phyloP scores from a whole-genome alignment of 75 land plant genomes.

The Selaginella moellendorffii region DNA sequence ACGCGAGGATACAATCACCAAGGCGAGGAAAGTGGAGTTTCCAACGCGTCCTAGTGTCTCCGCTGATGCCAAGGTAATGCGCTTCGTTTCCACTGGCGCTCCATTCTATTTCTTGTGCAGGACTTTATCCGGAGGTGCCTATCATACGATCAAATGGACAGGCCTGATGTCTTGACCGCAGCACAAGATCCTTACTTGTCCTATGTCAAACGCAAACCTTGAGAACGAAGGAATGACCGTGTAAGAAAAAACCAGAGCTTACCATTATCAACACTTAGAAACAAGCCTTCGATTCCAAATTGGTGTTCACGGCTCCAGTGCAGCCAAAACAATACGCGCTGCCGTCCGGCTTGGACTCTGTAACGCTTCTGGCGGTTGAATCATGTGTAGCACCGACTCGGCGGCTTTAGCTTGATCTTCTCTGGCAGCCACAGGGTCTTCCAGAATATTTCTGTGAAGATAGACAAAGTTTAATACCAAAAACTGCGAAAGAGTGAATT shows the following conservation, averaged over 20 bases:
- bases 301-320: no score
- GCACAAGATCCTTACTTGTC: conserved; percentile 85
- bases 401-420: not conserved
- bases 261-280: no score
- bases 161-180: conserved; percentile 80
- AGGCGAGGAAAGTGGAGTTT: conserved; percentile 87
- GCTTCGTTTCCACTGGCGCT: no score
- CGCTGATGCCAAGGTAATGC: conserved; percentile 95
- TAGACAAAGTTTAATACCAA: not conserved
- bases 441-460: not conserved
- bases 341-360: not conserved
- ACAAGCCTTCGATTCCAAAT: no score
- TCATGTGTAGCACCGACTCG: not conserved
- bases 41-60: conserved; percentile 83
- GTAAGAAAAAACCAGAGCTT: no score
- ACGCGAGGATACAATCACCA: conserved; percentile 88
- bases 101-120: conserved; percentile 40
- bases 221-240: no score
- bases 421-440: not conserved
- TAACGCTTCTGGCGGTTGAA: not conserved
- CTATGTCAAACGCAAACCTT: conserved; percentile 50
- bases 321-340: no score
- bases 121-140: conserved; percentile 79
- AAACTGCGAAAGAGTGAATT: not conserved
- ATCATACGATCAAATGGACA: conserved; percentile 79